These are phyloP conservation scores for Cercospora citrullina DNA, from an alignment of 2,329 filamentous ascomycete genomes.

Conservation along the genomic window DNA sequence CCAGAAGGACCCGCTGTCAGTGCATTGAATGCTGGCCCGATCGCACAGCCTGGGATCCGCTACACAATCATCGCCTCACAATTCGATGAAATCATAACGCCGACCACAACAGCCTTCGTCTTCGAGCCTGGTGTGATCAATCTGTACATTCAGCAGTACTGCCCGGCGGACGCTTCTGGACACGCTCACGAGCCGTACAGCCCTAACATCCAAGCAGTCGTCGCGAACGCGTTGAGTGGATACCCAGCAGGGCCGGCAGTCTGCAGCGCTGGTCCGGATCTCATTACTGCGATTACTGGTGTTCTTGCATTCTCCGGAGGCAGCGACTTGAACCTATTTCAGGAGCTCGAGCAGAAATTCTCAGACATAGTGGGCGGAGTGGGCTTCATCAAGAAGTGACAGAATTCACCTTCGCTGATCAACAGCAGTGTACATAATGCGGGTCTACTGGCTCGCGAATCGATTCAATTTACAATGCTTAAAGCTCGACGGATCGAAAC, in stretches of 20 bases:
- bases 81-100: constrained; percentile 22
- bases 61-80: constrained; percentile 21
- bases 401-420: neutral
- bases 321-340: neutral
- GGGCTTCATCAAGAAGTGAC: neutral
- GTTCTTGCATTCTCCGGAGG: neutral
- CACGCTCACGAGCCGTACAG: constrained; percentile 17
- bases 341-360: neutral
- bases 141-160: constrained; percentile 22
- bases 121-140: constrained; percentile 19
- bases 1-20: constrained; percentile 12
- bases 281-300: neutral
- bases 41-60: constrained; percentile 18
- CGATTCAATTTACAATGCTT: neutral
- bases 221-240: constrained; percentile 13
- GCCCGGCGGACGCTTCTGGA: constrained; percentile 17
- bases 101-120: constrained; percentile 20
- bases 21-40: constrained; percentile 18
- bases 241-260: neutral
- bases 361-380: neutral
- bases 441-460: neutral
- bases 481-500: neutral
- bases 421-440: neutral
- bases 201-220: constrained; percentile 13
- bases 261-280: constrained; percentile 1